A percentile compares a stretch with the other conserved stretches of the same genome.
Evolutionary conservation across 176 grass and related monocot species (phyloP).

Genomic region (Canna indica): DNA sequence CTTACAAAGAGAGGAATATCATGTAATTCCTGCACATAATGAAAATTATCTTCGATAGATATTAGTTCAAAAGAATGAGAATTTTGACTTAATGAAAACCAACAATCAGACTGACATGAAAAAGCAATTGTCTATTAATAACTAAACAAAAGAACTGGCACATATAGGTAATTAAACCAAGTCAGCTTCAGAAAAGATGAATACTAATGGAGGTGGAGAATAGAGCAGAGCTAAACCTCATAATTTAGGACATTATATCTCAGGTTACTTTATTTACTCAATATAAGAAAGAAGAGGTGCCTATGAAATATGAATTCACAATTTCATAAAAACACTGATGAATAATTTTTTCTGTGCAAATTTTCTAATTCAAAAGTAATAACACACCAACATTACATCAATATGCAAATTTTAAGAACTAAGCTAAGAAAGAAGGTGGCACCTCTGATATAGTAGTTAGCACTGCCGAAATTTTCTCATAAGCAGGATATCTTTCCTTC

Average conservation of each 20-base stretch:
- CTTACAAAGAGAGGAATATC: constrained; percentile 83
- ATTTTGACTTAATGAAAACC: background rate
- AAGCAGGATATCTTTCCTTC: constrained; percentile 81
- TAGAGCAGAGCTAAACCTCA: too few relatives aligned
- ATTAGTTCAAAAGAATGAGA: constrained; percentile 3
- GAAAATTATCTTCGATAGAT: background rate
- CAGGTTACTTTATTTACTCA: too few relatives aligned
- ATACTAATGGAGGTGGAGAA: too few relatives aligned
- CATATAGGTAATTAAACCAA: background rate
- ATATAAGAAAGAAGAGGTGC: too few relatives aligned
- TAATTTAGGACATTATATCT: too few relatives aligned
- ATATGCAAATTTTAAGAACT: background rate
- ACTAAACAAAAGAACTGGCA: background rate
- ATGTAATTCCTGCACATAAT: constrained; percentile 60
- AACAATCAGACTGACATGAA: background rate
- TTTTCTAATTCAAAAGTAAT: too few relatives aligned
- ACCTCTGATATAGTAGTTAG: constrained; percentile 80
- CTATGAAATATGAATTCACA: too few relatives aligned
- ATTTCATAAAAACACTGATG: too few relatives aligned
- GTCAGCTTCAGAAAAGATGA: background rate
- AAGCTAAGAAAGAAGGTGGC: background rate
- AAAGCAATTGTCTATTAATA: background rate
- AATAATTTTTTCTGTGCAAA: too few relatives aligned
- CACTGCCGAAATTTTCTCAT: constrained; percentile 74
- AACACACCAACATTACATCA: background rate